Conservation (phyloP, 2,329 filamentous ascomycete genomes). For the Epichloe sibirici region DNA sequence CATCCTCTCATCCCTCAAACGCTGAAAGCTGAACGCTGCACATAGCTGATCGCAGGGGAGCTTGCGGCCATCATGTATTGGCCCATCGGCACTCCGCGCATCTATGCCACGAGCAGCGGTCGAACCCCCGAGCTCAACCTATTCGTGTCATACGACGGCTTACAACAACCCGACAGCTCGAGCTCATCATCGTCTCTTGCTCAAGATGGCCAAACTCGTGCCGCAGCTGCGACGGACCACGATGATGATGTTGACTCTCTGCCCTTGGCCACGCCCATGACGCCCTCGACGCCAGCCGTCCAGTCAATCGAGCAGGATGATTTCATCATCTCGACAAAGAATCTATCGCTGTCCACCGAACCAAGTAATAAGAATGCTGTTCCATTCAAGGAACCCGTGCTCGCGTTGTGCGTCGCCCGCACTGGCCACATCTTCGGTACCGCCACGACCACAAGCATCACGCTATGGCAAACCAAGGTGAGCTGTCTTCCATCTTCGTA, state of each 20-base stretch:
- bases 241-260: constrained; percentile 27
- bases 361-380: constrained; percentile 20
- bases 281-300: constrained; percentile 45
- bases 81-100: constrained; percentile 73
- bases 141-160: constrained; percentile 50
- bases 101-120: constrained; percentile 67
- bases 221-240: constrained; percentile 14
- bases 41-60: constrained; percentile 13
- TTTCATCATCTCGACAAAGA: constrained; percentile 13
- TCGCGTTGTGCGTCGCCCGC: constrained; percentile 65
- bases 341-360: constrained; percentile 11
- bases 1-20: constrained; percentile 2
- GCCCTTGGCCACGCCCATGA: constrained; percentile 34
- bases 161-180: constrained; percentile 23
- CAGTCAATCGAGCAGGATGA: constrained; percentile 46
- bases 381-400: constrained; percentile 49
- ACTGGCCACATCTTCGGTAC: constrained; percentile 76
- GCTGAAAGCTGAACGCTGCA: constrained; percentile 7
- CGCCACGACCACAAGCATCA: constrained; percentile 72
- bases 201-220: constrained; percentile 11
- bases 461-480: constrained; percentile 94
- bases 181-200: constrained; percentile 10
- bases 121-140: constrained; percentile 37
- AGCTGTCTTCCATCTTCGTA: constrained; percentile 11
- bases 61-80: constrained; percentile 61